Conservation (phyloP, 139 green algal genomes). For the Diplosphaera chodatii region DNA sequence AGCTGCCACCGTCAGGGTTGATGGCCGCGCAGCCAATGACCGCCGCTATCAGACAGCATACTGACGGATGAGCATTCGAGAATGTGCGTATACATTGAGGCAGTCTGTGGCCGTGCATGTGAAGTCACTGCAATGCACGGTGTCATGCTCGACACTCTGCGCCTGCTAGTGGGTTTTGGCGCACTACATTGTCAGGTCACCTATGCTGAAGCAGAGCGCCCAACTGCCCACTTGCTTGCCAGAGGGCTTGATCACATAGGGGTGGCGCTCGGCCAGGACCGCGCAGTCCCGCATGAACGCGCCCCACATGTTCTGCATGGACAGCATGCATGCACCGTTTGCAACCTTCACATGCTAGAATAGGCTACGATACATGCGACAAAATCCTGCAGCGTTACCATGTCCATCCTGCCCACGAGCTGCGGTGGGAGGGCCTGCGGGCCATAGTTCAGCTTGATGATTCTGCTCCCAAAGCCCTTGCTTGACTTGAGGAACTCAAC, state of each 20-base stretch:
- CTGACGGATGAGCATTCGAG: no score
- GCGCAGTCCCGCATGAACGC: not conserved
- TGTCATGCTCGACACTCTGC: no score
- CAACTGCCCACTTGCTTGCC: not conserved
- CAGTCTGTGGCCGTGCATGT: no score
- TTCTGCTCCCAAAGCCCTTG: not conserved
- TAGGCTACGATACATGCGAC: no score
- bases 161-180: no score
- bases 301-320: slow-evolving; percentile 1
- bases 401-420: not conserved
- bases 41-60: no score
- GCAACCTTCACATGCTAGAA: no score
- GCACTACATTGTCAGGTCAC: no score
- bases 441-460: not conserved
- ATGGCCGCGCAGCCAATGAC: not conserved
- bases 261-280: not conserved
- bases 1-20: not conserved
- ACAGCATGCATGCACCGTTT: no score
- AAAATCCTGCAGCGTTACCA: no score
- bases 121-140: no score
- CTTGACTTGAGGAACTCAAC: not conserved
- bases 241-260: not conserved
- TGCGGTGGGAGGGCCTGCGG: not conserved
- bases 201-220: not conserved
- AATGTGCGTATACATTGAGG: no score